Percentiles rank a stretch among this genome's conserved stretches.
Conservation (phyloP, 306 rosid species). For the Rubus parviflorus region DNA sequence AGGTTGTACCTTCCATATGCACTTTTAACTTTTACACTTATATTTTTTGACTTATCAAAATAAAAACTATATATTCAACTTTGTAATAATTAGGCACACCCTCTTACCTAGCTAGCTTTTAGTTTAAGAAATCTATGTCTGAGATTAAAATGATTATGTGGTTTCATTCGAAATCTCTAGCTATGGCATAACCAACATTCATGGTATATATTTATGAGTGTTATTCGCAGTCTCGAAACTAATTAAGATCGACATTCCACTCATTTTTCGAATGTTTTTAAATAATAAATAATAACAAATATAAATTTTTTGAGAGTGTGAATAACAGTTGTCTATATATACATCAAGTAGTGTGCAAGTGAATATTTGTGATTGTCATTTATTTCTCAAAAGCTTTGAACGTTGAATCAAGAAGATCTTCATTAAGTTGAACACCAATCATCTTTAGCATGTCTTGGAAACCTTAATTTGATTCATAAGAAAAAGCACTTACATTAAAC, state of each 20-base stretch:
- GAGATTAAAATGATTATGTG: not conserved
- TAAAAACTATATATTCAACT: not conserved
- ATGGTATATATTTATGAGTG: not conserved
- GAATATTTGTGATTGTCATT: not conserved
- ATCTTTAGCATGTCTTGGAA: not conserved
- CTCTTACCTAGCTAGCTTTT: slow-evolving; percentile 9
- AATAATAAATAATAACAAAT: too few relatives aligned
- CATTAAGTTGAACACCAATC: not conserved
- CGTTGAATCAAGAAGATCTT: not conserved
- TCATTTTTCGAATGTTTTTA: not conserved
- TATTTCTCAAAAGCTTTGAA: not conserved
- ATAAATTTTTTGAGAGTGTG: too few relatives aligned
- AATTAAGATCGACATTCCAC: not conserved
- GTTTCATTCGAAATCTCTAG: not conserved
- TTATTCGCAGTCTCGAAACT: not conserved
- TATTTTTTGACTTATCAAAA: not conserved
- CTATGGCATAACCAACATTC: not conserved
- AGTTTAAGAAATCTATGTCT: not conserved
- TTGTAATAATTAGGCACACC: slow-evolving; percentile 1
- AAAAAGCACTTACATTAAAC: slow-evolving; percentile 60
- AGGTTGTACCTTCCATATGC: slow-evolving; percentile 33
- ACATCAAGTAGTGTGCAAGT: not conserved
- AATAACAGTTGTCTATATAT: too few relatives aligned
- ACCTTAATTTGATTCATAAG: not conserved
- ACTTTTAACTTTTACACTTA: not conserved